Base-by-base conservation (phyloP, 2,329 filamentous ascomycete species). In the Pyrenochaeta sp. region DNA sequence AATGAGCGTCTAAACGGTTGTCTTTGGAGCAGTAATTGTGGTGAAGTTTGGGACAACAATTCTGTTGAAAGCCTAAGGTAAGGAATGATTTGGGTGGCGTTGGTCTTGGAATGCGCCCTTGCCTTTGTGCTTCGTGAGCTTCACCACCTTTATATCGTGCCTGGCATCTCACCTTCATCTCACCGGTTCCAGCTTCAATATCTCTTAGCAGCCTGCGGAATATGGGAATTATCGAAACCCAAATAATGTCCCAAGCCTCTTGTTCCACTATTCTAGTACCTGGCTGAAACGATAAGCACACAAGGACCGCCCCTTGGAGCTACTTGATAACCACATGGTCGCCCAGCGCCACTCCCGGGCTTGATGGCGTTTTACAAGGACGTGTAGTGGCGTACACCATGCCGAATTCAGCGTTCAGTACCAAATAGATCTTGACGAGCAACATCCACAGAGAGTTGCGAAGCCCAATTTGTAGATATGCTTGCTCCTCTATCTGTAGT, bases 281-380 rank as follows among this genome's bases (percentile, higher is more conserved):
- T 42, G 37, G 32, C 6, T 46, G 30, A n/a, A 23, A 17, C 20
- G 49, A n/a, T n/a, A n/a, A n/a, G n/a, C n/a, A n/a, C n/a, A n/a
- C 37, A 53, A 53, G 45, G 50, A 27, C 33, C 39, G 39, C 45
- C 51, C 51, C 45, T 43, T 21, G 29, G 20, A 45, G 12, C 35
- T 41, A 36, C 45, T 45, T 37, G 36, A 23, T n/a, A 39, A 23
- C 37, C 39, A 31, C 30, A 36, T 48, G 50, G 39, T 11, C 40
- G 39, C 39, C 39, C 31, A 20, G 44, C 32, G 32, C 50, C 44
- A 52, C 32, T 49, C 5, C 39, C 45, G 45, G 17, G 18, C 17
- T 49, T 20, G 33, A 27, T 29, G 10, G 10, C 35, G 21, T 10
- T 12, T 27, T 17, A 14, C 17, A n/a, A 23, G 17, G 2, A 9